phyloP scores from a whole-genome alignment of 768 basidiomycete genomes.

The Naematelia encephala region DNA sequence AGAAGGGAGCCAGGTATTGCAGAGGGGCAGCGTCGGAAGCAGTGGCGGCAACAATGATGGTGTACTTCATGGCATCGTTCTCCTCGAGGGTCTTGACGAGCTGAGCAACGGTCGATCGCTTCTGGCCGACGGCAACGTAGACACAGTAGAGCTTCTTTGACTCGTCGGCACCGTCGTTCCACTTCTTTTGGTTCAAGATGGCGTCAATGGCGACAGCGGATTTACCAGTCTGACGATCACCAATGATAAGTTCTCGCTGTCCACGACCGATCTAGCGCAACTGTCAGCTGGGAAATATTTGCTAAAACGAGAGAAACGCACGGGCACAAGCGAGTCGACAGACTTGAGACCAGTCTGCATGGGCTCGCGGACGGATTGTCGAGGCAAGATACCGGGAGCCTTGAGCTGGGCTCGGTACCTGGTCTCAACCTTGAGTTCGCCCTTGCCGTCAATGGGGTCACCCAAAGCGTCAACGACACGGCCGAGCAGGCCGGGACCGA shows the following conservation, averaged over 20 bases:
- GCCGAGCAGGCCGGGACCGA: constrained; percentile 93
- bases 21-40: constrained; percentile 98
- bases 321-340: constrained; percentile 99
- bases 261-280: constrained; percentile 88
- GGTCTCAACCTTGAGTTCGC: constrained; percentile 87
- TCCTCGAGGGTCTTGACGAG: constrained; percentile 99
- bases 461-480: constrained; percentile 99
- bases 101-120: constrained; percentile 98
- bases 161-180: constrained; percentile 98
- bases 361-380: constrained; percentile 95
- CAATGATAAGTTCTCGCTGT: constrained; percentile 99
- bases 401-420: constrained; percentile 97
- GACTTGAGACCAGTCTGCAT: constrained; percentile 99
- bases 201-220: constrained; percentile 96
- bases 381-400: constrained; percentile 97
- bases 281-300: constrained; percentile 8
- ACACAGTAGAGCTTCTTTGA: constrained; percentile 99
- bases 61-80: constrained; percentile 99
- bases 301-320: constrained; percentile 14
- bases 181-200: constrained; percentile 99
- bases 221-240: constrained; percentile 99
- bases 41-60: constrained; percentile 98
- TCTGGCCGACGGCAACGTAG: constrained; percentile 98
- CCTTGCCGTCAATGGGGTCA: constrained; percentile 99
- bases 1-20: constrained; percentile 99